Conservation (phyloP, 768 basidiomycete species). For the Termitomyces sp. region DNA sequence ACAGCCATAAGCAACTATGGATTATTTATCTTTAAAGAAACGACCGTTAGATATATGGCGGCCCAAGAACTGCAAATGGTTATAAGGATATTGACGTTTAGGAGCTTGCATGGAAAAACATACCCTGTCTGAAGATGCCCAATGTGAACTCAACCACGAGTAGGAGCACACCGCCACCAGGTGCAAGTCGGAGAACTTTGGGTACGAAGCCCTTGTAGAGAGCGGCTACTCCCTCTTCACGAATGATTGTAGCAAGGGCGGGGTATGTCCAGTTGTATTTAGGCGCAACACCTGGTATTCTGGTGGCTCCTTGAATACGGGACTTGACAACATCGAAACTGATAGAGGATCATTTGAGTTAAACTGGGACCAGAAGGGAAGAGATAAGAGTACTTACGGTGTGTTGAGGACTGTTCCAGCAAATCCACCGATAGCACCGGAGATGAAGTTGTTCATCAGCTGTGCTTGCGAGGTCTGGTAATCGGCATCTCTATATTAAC, state of each 20-base stretch:
- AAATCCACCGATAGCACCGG: slow-evolving; percentile 87
- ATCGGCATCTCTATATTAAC: background rate
- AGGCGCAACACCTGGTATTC: slow-evolving; percentile 64
- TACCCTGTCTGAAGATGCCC: slow-evolving; percentile 71
- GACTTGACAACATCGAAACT: slow-evolving; percentile 50
- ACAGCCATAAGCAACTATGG: too few relatives aligned
- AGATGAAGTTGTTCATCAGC: slow-evolving; percentile 88
- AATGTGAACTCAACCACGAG: slow-evolving; percentile 91
- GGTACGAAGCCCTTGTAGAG: slow-evolving; percentile 96
- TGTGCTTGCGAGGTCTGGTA: slow-evolving; percentile 59
- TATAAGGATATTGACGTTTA: background rate
- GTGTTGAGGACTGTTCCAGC: slow-evolving; percentile 91
- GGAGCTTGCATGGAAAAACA: slow-evolving; percentile 12
- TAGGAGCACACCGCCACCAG: slow-evolving; percentile 91
- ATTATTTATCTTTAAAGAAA: too few relatives aligned
- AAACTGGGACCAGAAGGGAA: background rate
- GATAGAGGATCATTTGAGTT: background rate
- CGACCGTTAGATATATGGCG: slow-evolving; percentile 39
- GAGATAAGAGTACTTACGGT: slow-evolving; percentile 48
- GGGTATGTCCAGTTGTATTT: slow-evolving; percentile 98
- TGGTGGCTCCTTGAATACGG: slow-evolving; percentile 70
- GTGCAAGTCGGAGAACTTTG: slow-evolving; percentile 92
- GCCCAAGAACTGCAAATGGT: slow-evolving; percentile 37
- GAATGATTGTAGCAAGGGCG: slow-evolving; percentile 73
- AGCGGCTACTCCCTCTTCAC: slow-evolving; percentile 83